These are phyloP conservation scores for Thecaphora thlaspeos DNA, from an alignment of 1,284 basidiomycete genomes.

Conservation along the genomic window DNA sequence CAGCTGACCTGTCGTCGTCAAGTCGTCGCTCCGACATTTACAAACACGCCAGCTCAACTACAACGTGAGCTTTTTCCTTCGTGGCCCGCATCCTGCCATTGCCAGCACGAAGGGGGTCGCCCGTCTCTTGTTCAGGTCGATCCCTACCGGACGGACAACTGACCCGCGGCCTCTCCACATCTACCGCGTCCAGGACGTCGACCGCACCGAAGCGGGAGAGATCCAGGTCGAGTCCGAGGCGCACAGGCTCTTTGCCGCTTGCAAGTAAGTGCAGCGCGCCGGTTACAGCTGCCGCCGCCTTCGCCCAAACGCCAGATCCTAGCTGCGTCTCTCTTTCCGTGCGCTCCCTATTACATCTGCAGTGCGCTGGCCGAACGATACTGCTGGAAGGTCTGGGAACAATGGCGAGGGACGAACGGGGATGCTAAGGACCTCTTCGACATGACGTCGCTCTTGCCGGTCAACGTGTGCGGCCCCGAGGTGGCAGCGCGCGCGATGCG, in stretches of 20 bases:
- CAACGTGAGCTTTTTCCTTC: background rate
- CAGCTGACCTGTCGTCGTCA: no score
- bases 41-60: background rate
- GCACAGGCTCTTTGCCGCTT: background rate
- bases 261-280: conserved; percentile 3
- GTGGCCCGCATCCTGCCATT: no score
- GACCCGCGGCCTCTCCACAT: no score
- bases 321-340: background rate
- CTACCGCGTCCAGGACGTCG: background rate
- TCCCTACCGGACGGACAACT: no score
- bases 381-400: background rate
- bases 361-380: background rate
- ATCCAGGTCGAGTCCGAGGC: background rate
- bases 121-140: background rate
- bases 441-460: conserved; percentile 2
- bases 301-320: no score
- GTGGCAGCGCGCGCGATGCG: background rate
- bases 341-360: background rate
- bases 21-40: no score
- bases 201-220: background rate
- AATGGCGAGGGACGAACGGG: background rate
- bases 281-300: no score
- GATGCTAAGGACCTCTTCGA: background rate
- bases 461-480: conserved; percentile 3
- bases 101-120: background rate